A percentile compares a stretch with the other conserved stretches of the same genome.
phyloP scores from a whole-genome alignment of 1,284 basidiomycete genomes.

The Tremellales sp. region DNA sequence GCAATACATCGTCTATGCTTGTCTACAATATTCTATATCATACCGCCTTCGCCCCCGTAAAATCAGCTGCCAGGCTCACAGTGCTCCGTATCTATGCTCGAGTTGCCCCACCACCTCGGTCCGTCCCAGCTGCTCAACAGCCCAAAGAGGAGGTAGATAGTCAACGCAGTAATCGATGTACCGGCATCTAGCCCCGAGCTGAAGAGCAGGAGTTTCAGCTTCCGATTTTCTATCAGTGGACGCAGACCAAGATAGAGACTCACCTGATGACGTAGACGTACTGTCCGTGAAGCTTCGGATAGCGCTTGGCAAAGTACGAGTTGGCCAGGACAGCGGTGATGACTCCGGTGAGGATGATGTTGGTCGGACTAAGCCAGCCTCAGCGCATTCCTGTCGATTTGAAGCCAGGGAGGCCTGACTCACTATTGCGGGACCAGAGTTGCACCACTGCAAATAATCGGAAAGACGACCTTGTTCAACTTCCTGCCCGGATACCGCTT shows the following conservation, averaged over 20 bases:
- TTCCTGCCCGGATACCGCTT: conserved; percentile 42
- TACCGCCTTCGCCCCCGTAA: no score
- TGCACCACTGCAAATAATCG: conserved; percentile 52
- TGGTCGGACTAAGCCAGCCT: conserved; percentile 45
- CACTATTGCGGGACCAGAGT: conserved; percentile 47
- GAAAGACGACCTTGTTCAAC: conserved; percentile 50
- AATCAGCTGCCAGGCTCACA: conserved; percentile 41
- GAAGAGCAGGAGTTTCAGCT: no score
- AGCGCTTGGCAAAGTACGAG: conserved; percentile 41
- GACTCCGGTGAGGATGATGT: conserved; percentile 52
- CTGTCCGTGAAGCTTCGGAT: conserved; percentile 33
- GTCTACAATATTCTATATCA: neutral
- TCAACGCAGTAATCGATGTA: conserved; percentile 50
- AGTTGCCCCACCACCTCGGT: conserved; percentile 47
- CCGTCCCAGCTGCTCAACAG: conserved; percentile 34
- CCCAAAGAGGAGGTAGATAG: conserved; percentile 49
- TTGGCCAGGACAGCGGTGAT: conserved; percentile 47
- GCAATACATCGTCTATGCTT: neutral
- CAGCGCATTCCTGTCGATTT: conserved; percentile 6
- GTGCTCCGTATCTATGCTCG: conserved; percentile 44
- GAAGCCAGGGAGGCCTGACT: conserved; percentile 9
- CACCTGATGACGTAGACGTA: conserved; percentile 44
- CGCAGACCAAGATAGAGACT: neutral
- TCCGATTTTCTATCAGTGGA: neutral
- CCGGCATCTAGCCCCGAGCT: conserved; percentile 53